Percentiles rank a stretch among this genome's conserved stretches.
phyloP scores from a whole-genome alignment of 164 flowering plant species.

The Nelumbo lutea region DNA sequence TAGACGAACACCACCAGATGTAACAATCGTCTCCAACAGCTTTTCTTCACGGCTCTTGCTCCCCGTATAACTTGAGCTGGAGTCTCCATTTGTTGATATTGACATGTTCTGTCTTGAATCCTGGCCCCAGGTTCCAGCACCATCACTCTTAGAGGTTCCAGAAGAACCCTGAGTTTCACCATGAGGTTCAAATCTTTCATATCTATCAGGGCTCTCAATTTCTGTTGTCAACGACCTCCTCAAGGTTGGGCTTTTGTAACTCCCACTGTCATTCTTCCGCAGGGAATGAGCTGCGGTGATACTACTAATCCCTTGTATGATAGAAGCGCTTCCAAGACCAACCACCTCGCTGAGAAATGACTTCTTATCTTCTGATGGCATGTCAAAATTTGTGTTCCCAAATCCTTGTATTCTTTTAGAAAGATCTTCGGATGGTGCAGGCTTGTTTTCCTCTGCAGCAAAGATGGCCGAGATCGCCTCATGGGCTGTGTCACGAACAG shows the following conservation, averaged over 20 bases:
- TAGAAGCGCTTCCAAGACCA: conserved; percentile 84
- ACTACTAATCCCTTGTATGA: conserved; percentile 72
- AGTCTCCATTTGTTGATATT: conserved; percentile 40
- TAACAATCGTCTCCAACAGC: conserved; percentile 82
- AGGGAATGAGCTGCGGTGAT: conserved; percentile 59
- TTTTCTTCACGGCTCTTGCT: conserved; percentile 78
- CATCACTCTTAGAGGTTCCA: conserved; percentile 34
- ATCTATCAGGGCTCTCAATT: conserved; percentile 40
- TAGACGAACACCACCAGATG: conserved; percentile 89
- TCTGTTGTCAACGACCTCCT: conserved; percentile 74
- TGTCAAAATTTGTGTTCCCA: conserved; percentile 77
- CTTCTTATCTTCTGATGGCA: conserved; percentile 71
- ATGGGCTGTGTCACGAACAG: conserved; percentile 88
- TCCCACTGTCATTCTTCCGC: conserved; percentile 65
- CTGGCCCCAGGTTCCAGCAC: conserved; percentile 55
- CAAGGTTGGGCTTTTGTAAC: conserved; percentile 77
- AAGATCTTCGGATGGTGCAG: conserved; percentile 56
- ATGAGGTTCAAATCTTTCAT: conserved; percentile 42
- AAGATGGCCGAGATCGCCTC: conserved; percentile 81
- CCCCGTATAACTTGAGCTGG: conserved; percentile 37
- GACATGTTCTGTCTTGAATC: conserved; percentile 33
- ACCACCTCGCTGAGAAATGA: conserved; percentile 95
- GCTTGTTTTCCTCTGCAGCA: conserved; percentile 60
- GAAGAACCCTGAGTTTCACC: conserved; percentile 37
- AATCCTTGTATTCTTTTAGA: conserved; percentile 82